A percentile compares a stretch with the other conserved stretches of the same genome.
Conservation (phyloP, 1,284 basidiomycete genomes). For the Malassezia yamatoensis region DNA sequence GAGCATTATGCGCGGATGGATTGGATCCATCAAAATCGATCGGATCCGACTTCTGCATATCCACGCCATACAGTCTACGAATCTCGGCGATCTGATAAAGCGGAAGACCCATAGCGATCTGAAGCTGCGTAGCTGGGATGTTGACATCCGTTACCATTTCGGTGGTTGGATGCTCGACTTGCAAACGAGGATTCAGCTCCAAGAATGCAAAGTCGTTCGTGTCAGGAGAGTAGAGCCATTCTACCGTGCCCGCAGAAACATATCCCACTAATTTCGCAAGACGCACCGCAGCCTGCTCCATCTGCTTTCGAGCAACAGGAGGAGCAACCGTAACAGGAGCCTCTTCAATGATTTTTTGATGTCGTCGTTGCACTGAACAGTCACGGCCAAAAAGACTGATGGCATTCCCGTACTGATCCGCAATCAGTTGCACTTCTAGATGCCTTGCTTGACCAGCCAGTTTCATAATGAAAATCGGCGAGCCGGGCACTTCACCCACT, state of each 20-base stretch:
- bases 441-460: slow-evolving; percentile 93
- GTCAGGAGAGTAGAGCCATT: slow-evolving; percentile 90
- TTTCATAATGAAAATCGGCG: slow-evolving; percentile 99
- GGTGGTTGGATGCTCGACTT: slow-evolving; percentile 92
- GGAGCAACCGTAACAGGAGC: slow-evolving; percentile 91
- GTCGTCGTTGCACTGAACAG: slow-evolving; percentile 96
- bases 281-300: slow-evolving; percentile 97
- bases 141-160: slow-evolving; percentile 99
- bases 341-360: slow-evolving; percentile 99
- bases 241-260: slow-evolving; percentile 95
- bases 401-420: slow-evolving; percentile 98
- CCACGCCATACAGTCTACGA: slow-evolving; percentile 75
- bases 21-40: slow-evolving; percentile 75
- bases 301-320: slow-evolving; percentile 66
- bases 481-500: slow-evolving; percentile 85
- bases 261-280: slow-evolving; percentile 97
- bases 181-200: slow-evolving; percentile 96
- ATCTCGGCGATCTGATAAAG: slow-evolving; percentile 92
- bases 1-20: slow-evolving; percentile 59
- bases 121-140: slow-evolving; percentile 90
- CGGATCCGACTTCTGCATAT: slow-evolving; percentile 30
- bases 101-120: slow-evolving; percentile 96
- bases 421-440: slow-evolving; percentile 93
- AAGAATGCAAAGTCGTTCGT: slow-evolving; percentile 95
- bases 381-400: slow-evolving; percentile 98